Base-by-base conservation (phyloP, 371 early-diverging fungal genomes). In the Actinomortierella wolfii region DNA sequence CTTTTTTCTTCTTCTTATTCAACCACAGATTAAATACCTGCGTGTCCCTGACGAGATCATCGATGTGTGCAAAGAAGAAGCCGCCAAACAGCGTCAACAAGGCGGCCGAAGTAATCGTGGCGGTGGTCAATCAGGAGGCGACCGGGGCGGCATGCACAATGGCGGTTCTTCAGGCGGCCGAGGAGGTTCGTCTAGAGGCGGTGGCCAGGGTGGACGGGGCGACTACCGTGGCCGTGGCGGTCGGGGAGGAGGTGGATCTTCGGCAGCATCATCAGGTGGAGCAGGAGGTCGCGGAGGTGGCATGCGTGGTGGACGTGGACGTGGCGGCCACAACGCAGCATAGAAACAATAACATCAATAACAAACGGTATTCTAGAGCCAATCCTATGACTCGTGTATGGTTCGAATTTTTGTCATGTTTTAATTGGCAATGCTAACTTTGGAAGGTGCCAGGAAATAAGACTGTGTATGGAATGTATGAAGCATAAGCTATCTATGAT, bases 11-110 rank as follows among this genome's bases (percentile, higher is more conserved):
- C 11, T 14, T 34, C n/a, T 6, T 40, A 40, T 52, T 23, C 26
- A 26, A 41, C 23, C 29, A n/a, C 39, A 74, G 68, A 94, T 98
- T 68, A 97, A 97, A 81, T 96, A 95, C 74, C 81, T 98, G 64
- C 91, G 96, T 51, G 86, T 98, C 20, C 97, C 95, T 8, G 94
- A 94, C 67, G 93, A 91, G 79, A 89, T 93, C 58, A 86, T 97
- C 23, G 96, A 97, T 60, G 87, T 92, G 85, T 96, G 94, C 40
- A 92, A 90, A 76, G 93, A 90, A 62, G 87, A 82, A 45, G 81
- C 86, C 61, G 60, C 70, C 49, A 79, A 68, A 49, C 54, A 77
- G 46, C 78, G 78, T 1, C 61, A 66, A 25, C 69, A 78, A 21
- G 67, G 80, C 14, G 76, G 77, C 34, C 78, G 79, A 42, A 70